A percentile compares a stretch with the other conserved stretches of the same genome.
phyloP scores from a whole-genome alignment of 768 basidiomycete species.

The Guyanaporus albipodus region DNA sequence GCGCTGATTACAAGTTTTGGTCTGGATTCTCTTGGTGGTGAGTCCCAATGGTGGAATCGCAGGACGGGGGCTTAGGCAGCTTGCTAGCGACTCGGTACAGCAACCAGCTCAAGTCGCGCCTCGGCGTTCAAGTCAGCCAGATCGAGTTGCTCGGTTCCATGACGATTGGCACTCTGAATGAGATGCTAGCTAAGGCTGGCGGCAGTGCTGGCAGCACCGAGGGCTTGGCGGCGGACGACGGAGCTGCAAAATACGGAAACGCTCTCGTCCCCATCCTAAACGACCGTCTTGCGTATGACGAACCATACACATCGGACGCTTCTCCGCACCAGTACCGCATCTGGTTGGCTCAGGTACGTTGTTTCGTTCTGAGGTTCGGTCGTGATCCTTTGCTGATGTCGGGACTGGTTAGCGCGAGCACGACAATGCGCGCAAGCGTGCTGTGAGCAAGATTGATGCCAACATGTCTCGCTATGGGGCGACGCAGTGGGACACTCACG shows the following conservation, averaged over 20 bases:
- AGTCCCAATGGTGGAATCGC: neutral
- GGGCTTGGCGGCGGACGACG: constrained; percentile 16
- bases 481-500: constrained; percentile 32
- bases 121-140: constrained; percentile 25
- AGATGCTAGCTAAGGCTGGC: constrained; percentile 20
- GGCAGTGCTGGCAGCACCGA: constrained; percentile 6
- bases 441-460: constrained; percentile 27
- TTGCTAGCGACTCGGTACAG: constrained; percentile 29
- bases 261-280: constrained; percentile 28
- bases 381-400: too few species aligned
- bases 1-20: constrained; percentile 29
- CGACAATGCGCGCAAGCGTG: constrained; percentile 29
- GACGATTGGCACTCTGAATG: constrained; percentile 24
- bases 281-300: constrained; percentile 30
- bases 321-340: constrained; percentile 28
- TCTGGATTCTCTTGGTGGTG: constrained; percentile 26
- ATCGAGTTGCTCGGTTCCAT: constrained; percentile 24
- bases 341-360: constrained; percentile 31
- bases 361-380: too few species aligned
- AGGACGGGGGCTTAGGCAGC: neutral
- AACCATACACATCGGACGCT: constrained; percentile 29
- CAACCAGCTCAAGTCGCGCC: constrained; percentile 26
- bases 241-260: constrained; percentile 27
- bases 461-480: constrained; percentile 33
- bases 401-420: constrained; percentile 26